Percentiles rank a stretch among this genome's conserved stretches.
Conservation (phyloP, 73 alveolate species). For the Paramecium biaurelia region DNA sequence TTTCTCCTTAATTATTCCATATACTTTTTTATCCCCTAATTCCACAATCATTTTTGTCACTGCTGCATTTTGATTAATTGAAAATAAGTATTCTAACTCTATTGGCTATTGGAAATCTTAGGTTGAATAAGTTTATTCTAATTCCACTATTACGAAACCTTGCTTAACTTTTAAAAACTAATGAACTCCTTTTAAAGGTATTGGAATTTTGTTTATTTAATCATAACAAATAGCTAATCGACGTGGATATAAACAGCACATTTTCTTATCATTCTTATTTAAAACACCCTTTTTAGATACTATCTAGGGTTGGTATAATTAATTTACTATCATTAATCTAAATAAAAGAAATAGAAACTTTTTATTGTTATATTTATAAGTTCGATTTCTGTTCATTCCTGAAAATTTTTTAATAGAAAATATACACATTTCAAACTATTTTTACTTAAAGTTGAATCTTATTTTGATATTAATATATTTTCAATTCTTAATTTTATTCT, state of each 20-base stretch:
- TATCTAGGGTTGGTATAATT: not conserved
- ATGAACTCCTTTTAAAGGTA: not conserved
- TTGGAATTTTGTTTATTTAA: not conserved
- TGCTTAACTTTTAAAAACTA: not conserved
- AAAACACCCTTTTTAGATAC: not conserved
- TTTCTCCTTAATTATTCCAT: constrained; percentile 36
- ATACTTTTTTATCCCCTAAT: constrained; percentile 11
- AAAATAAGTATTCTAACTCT: not conserved
- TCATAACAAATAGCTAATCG: not conserved
- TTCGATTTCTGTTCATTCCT: too few species aligned
- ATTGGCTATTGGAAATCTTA: not conserved
- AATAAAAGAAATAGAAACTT: too few species aligned
- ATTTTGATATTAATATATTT: too few species aligned
- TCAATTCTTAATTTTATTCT: too few species aligned
- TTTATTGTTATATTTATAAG: too few species aligned
- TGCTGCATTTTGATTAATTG: not conserved
- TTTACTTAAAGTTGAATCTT: too few species aligned
- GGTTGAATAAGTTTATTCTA: not conserved
- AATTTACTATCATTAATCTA: not conserved
- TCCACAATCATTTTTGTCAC: not conserved
- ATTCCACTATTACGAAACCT: not conserved
- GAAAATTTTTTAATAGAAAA: too few species aligned
- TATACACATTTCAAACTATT: too few species aligned
- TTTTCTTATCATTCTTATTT: not conserved
- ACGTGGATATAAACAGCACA: not conserved